These are phyloP conservation scores for Verticillium albo-atrum DNA, from an alignment of 2,329 filamentous ascomycete species.

Conservation along the genomic window DNA sequence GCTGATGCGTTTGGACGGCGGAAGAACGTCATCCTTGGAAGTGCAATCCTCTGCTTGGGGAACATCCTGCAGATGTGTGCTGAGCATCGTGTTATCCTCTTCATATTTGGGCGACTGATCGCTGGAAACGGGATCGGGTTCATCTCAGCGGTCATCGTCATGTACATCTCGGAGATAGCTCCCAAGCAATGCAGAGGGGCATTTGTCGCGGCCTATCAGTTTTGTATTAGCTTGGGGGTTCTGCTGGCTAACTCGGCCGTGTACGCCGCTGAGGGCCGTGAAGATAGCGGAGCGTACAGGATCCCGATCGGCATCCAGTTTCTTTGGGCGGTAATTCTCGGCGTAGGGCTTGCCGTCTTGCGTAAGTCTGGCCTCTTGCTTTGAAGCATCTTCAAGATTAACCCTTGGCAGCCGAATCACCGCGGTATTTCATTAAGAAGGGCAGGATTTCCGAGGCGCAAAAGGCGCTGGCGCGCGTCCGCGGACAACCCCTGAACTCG, in stretches of 20 bases:
- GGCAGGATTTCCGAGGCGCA: constrained; percentile 58
- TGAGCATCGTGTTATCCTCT: constrained; percentile 42
- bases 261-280: constrained; percentile 57
- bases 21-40: constrained; percentile 54
- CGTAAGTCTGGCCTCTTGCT: constrained; percentile 54
- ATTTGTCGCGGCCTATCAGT: constrained; percentile 71
- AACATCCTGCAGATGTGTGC: constrained; percentile 56
- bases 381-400: background rate
- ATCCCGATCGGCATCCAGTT: constrained; percentile 70
- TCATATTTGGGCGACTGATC: constrained; percentile 61
- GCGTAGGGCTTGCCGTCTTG: constrained; percentile 16
- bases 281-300: constrained; percentile 60
- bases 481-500: constrained; percentile 61
- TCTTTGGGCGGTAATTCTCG: constrained; percentile 37
- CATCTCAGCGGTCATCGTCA: constrained; percentile 62
- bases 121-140: constrained; percentile 64
- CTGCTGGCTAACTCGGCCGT: constrained; percentile 65
- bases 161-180: constrained; percentile 63
- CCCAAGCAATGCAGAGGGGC: constrained; percentile 65
- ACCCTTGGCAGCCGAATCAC: constrained; percentile 57
- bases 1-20: constrained; percentile 61
- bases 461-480: constrained; percentile 51
- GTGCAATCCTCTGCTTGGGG: constrained; percentile 54
- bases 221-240: constrained; percentile 71
- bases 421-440: constrained; percentile 68